Evolutionary conservation across 495 filamentous ascomycete species (phyloP).

Genomic region (Xanthoparmelia taractica): DNA sequence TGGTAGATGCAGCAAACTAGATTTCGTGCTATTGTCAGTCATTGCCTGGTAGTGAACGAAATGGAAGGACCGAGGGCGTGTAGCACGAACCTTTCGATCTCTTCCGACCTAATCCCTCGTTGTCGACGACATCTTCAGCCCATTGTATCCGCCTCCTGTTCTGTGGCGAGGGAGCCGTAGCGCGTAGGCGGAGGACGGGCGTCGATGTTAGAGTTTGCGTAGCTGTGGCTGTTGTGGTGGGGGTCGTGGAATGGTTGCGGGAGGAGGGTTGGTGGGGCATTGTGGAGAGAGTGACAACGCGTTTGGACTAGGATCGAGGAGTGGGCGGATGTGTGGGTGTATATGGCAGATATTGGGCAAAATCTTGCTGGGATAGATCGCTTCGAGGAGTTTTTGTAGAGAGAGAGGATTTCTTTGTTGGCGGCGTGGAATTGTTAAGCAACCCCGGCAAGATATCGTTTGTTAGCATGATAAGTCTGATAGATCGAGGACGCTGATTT

Average conservation of each 20-base stretch:
- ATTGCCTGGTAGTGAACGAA: background rate
- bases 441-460: background rate
- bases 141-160: constrained; percentile 59
- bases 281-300: background rate
- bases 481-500: background rate
- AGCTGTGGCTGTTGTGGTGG: constrained; percentile 1
- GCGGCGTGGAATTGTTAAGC: background rate
- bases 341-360: background rate
- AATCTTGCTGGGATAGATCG: background rate
- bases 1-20: constrained; percentile 98
- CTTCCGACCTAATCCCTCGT: constrained; percentile 91
- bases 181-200: constrained; percentile 25
- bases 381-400: background rate
- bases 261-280: background rate
- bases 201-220: constrained; percentile 16
- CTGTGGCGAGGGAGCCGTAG: constrained; percentile 9
- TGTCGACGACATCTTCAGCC: constrained; percentile 91
- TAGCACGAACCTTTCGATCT: constrained; percentile 69
- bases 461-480: background rate
- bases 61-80: background rate
- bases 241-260: constrained; percentile 1
- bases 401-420: background rate
- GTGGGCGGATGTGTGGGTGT: background rate
- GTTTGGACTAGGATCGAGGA: background rate
- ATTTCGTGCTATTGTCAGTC: background rate